Percentiles rank a stretch among this genome's conserved stretches.
phyloP scores from a whole-genome alignment of 257 asterid species.

The Lycium ferocissimum region DNA sequence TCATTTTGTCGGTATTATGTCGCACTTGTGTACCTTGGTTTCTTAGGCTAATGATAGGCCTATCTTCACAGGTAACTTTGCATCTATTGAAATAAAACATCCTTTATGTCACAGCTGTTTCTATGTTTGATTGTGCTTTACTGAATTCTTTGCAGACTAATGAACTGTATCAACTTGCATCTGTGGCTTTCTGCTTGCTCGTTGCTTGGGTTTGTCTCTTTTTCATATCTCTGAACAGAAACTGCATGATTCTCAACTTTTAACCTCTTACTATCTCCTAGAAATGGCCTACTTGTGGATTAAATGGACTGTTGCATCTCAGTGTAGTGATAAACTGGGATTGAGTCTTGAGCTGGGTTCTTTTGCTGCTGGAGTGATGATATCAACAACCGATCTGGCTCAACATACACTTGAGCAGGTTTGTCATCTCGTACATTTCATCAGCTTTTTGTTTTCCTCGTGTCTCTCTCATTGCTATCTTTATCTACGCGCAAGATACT shows the following conservation, averaged over 20 bases:
- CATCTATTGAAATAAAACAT: constrained; percentile 35
- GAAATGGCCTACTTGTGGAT: constrained; percentile 17
- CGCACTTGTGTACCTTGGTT: constrained; percentile 79
- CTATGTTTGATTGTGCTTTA: constrained; percentile 34
- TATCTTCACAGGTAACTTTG: constrained; percentile 75
- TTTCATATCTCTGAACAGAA: constrained; percentile 35
- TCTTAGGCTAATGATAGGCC: constrained; percentile 80
- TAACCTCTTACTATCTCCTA: neutral
- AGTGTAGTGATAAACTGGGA: constrained; percentile 93
- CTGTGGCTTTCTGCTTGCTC: constrained; percentile 88
- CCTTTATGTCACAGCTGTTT: constrained; percentile 31
- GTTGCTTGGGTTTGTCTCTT: constrained; percentile 84
- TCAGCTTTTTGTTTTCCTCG: constrained; percentile 4
- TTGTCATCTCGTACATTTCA: neutral
- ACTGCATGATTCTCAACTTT: constrained; percentile 20
- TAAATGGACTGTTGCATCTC: constrained; percentile 40
- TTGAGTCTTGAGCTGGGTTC: constrained; percentile 91
- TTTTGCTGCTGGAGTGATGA: constrained; percentile 94
- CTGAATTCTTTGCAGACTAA: constrained; percentile 66
- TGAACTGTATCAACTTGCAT: constrained; percentile 84
- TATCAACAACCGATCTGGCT: constrained; percentile 81
- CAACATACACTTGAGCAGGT: constrained; percentile 90
- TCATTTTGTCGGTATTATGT: constrained; percentile 58
- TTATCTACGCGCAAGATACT: constrained; percentile 7
- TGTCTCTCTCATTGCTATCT: neutral